Evolutionary conservation across 2,329 filamentous ascomycete species (phyloP), one percentile per base, ranked within the genome.

Genomic region (Aspergillus puulaauensis): DNA sequence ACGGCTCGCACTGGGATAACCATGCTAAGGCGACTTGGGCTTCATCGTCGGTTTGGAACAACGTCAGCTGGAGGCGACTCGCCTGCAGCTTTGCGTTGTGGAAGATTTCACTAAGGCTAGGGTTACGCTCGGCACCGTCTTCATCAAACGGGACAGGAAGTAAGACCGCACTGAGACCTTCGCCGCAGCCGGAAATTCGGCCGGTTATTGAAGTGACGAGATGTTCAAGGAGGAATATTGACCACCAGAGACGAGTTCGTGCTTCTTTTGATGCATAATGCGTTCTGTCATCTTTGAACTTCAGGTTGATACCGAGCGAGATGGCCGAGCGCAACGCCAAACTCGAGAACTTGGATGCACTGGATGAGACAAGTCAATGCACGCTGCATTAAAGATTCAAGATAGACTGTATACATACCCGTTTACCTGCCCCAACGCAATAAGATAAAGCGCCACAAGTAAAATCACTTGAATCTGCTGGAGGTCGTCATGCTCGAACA

Each of bases 241-340:
- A 74, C 73, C 75, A 79, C 77, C 77, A 79, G 2, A 78, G 67
- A 6, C 75, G 70, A 47, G 68, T 68, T 3, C 76, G 74, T 14
- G 73, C 70, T 65, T 78, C 76, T 60, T 75, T 78, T 3, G 75
- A 70, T 3, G 65, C 65, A 35, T 71, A 63, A 21, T 72, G 64
- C n/a, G 74, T 68, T 7, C 66, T 66, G 9, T 63, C 62, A 43
- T 75, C 75, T 24, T 68, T 70, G 15, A 76, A 72, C 23, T 70
- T 71, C 39, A 79, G 67, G 44, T 79, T 77, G 41, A 79, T 69
- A 0, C 75, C 77, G 2, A 79, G 62, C 0, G 75, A 71, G 17
- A 75, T 63, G 6, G 75, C 73, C 6, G 72, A 75, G 46, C 74
- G 72, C 23, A 77, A 66, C 2, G 77, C 77, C 60, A 77, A 64